Base-by-base conservation (phyloP, 441 rosid species). In the Pelargonium myrrhifolium region DNA sequence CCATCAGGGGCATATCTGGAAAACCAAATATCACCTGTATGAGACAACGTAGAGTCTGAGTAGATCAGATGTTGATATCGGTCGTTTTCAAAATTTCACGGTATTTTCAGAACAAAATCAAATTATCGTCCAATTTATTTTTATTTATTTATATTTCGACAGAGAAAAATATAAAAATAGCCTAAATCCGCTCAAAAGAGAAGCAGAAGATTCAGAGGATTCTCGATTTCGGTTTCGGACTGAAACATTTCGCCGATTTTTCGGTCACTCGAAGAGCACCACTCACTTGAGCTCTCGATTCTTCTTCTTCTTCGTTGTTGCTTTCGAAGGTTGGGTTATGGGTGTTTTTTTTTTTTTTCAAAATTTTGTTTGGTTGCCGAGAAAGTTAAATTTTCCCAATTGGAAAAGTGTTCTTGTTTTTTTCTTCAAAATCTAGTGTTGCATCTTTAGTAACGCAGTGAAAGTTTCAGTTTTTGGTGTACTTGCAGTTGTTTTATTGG, bases 41-140 rank as follows among this genome's bases (percentile, higher is more conserved):
- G 53, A 47, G 53, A 47, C 53, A 47, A 47, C 53, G 53, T n/a
- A 12, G 15, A 47, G 53, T 47, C 53, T 47, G 53, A 47, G 53
- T 15, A 47, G 15, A 47, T 47, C 53, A n/a, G 31, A 28, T 28
- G 31, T 28, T 28, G 31, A 28, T 12, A 47, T 47, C 53, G n/a
- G 53, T 47, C 53, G n/a, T 14, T 47, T 11, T 47, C 53, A 47
- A 11, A 10, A 47, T 47, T 47, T 12, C 53, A 47, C 53, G 31
- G 31, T 28, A 28, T 28, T 28, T 28, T 28, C 31, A 28, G 3
- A 28, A 28, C 31, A 28, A 28, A 28, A 28, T 28, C 31, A 28
- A 28, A 28, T 28, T 28, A 28, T 28, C 31, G 31, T 28, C 31
- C 31, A 4, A 28, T 28, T 28, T 28, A 1, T 2, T 28, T 28